Evolutionary conservation across 805 yeast species (phyloP).

Genomic region (Ogataea thermomethanolica): DNA sequence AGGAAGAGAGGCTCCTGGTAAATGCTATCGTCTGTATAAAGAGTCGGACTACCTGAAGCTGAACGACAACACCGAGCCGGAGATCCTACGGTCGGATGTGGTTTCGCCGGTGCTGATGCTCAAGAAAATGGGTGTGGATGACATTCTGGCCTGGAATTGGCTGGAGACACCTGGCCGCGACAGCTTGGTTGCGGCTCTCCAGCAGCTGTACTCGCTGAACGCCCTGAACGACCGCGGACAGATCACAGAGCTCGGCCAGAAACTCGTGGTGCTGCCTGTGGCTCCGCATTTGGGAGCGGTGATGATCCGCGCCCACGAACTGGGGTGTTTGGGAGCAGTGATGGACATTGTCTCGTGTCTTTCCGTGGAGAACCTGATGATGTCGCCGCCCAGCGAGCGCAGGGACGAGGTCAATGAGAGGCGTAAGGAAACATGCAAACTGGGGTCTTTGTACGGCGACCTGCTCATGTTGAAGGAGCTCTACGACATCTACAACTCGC

Average conservation of each 20-base stretch:
- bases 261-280: constrained; percentile 86
- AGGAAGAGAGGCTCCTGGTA: constrained; percentile 96
- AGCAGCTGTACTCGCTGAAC: constrained; percentile 70
- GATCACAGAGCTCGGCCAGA: constrained; percentile 74
- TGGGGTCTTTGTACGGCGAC: constrained; percentile 80
- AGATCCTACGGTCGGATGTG: constrained; percentile 82
- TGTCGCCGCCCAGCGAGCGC: constrained; percentile 74
- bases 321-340: constrained; percentile 53
- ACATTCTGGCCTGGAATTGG: constrained; percentile 88
- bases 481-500: constrained; percentile 50
- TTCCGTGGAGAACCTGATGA: constrained; percentile 82
- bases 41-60: constrained; percentile 65
- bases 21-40: constrained; percentile 78
- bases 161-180: constrained; percentile 84
- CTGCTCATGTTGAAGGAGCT: constrained; percentile 77
- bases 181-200: constrained; percentile 70
- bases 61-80: constrained; percentile 85
- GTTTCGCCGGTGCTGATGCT: constrained; percentile 80
- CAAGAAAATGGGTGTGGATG: constrained; percentile 78
- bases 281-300: constrained; percentile 93
- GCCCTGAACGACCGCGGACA: constrained; percentile 77
- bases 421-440: constrained; percentile 63
- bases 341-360: constrained; percentile 89
- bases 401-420: constrained; percentile 82
- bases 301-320: constrained; percentile 61